A percentile compares a stretch with the other conserved stretches of the same genome.
phyloP scores from a whole-genome alignment of 805 yeast species.

The Candida glaebosa region DNA sequence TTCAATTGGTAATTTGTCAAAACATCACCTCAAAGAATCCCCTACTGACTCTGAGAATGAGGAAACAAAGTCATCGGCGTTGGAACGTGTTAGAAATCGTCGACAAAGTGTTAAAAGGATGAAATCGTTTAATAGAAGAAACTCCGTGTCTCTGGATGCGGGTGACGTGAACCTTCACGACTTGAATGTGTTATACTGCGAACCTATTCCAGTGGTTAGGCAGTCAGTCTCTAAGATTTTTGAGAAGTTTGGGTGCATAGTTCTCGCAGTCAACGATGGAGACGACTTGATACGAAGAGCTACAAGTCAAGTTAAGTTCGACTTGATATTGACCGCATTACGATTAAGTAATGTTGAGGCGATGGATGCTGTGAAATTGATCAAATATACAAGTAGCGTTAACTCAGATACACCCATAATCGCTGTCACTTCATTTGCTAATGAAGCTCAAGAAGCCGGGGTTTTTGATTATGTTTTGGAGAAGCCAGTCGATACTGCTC shows the following conservation, averaged over 20 bases:
- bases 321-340: slow-evolving; percentile 74
- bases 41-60: slow-evolving; percentile 69
- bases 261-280: slow-evolving; percentile 71
- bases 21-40: slow-evolving; percentile 18
- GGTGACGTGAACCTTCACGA: slow-evolving; percentile 19
- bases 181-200: slow-evolving; percentile 76
- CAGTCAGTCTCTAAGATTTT: slow-evolving; percentile 62
- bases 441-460: slow-evolving; percentile 56
- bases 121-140: slow-evolving; percentile 2
- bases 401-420: slow-evolving; percentile 76
- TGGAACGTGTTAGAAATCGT: slow-evolving; percentile 50
- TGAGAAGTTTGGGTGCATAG: slow-evolving; percentile 72
- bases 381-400: slow-evolving; percentile 71
- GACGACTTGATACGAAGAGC: slow-evolving; percentile 80
- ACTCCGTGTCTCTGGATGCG: slow-evolving; percentile 10
- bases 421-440: slow-evolving; percentile 67
- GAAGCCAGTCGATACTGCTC: slow-evolving; percentile 50
- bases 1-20: neutral
- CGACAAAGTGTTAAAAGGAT: slow-evolving; percentile 47
- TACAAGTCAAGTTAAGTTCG: slow-evolving; percentile 81
- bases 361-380: slow-evolving; percentile 71
- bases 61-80: slow-evolving; percentile 48
- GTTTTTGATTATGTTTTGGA: slow-evolving; percentile 69
- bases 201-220: slow-evolving; percentile 79
- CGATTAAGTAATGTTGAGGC: slow-evolving; percentile 66